Evolutionary conservation across 331 rosid species (phyloP).

Genomic region (Quercus tomentella): DNA sequence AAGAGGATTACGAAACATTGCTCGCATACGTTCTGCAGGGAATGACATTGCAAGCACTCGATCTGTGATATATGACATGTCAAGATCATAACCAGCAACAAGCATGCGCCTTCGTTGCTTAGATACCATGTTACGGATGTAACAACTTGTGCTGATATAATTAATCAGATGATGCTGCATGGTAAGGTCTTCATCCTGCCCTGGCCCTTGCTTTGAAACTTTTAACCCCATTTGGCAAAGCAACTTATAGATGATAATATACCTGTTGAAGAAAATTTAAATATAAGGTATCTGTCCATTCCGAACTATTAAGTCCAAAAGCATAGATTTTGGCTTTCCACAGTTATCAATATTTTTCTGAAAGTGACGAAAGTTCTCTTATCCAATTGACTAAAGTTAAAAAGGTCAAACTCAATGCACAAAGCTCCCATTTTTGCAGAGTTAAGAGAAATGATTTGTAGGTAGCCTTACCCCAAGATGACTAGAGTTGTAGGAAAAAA

Average conservation of each 20-base stretch:
- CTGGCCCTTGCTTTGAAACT: slow-evolving; percentile 42
- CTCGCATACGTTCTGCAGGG: slow-evolving; percentile 90
- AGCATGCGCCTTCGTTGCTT: slow-evolving; percentile 91
- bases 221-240: slow-evolving; percentile 66
- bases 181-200: slow-evolving; percentile 29
- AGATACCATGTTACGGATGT: slow-evolving; percentile 84
- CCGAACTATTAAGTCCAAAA: neutral
- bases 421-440: too few relatives aligned
- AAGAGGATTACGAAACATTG: slow-evolving; percentile 89
- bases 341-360: neutral
- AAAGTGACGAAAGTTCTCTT: neutral
- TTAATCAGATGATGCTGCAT: slow-evolving; percentile 59
- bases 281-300: slow-evolving; percentile 2
- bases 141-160: slow-evolving; percentile 61
- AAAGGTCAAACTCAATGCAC: too few relatives aligned
- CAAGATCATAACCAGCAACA: slow-evolving; percentile 94
- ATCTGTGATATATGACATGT: slow-evolving; percentile 93
- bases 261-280: slow-evolving; percentile 27
- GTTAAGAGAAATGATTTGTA: too few relatives aligned
- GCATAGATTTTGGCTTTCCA: neutral
- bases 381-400: neutral
- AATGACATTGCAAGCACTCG: slow-evolving; percentile 87
- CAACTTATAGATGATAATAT: slow-evolving; percentile 19
- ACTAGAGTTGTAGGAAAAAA: neutral
- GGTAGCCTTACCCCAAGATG: too few relatives aligned